Conservation (phyloP, 176 grass and related monocot genomes). For the Microstegium vimineum region DNA sequence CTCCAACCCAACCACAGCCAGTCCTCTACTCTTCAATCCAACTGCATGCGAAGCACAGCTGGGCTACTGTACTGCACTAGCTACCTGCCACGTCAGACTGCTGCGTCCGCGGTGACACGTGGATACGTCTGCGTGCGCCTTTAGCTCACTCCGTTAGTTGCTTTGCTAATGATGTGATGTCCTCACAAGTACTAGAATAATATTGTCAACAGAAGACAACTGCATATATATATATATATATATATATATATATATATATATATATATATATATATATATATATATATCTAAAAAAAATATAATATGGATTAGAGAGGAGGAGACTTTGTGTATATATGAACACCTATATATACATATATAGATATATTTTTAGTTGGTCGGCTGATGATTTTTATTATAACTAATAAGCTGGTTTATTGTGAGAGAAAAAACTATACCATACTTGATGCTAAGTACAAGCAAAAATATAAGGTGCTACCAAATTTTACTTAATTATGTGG, state of each 20-base stretch:
- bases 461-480: no score
- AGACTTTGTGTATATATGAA: background rate
- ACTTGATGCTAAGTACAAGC: no score
- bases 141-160: background rate
- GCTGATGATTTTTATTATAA: no score
- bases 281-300: no score
- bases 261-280: no score
- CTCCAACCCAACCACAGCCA: background rate
- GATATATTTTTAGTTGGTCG: no score
- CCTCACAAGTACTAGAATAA: background rate
- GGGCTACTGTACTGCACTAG: background rate
- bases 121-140: background rate
- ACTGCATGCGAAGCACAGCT: background rate
- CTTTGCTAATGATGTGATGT: background rate
- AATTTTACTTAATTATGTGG: background rate
- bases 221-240: no score
- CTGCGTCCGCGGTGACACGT: background rate
- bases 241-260: no score
- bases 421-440: no score
- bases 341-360: no score
- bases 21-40: background rate
- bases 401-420: no score
- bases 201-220: background rate
- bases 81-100: background rate
- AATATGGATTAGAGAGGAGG: background rate